Evolutionary conservation across 208 protist genomes (phyloP).

Genomic region (Porcisia deanei): DNA sequence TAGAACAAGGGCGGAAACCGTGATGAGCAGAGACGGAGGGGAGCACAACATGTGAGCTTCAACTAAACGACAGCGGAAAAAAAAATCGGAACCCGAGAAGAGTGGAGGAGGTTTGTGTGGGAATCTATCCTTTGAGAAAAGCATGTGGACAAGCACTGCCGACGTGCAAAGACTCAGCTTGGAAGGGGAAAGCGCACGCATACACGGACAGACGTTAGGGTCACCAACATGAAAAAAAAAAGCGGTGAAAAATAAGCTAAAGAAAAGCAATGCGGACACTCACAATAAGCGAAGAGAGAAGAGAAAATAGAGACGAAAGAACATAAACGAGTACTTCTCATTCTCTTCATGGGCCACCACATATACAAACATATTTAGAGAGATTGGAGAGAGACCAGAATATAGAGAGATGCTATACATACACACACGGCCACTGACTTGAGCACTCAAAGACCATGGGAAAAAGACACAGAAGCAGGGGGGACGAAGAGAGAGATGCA

Average conservation of each 20-base stretch:
- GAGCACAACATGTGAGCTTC: no score
- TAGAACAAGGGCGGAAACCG: no score
- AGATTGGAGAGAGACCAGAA: no score
- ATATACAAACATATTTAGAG: neutral
- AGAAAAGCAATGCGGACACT: neutral
- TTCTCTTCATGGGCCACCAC: neutral
- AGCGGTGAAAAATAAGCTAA: neutral
- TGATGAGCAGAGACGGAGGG: no score
- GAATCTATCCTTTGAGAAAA: neutral
- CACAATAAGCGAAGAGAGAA: neutral
- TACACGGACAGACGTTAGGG: neutral
- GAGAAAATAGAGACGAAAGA: neutral
- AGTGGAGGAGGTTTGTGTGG: no score
- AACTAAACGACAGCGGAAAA: no score
- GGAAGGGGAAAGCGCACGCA: neutral
- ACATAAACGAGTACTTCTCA: neutral
- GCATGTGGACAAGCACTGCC: neutral
- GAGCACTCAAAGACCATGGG: neutral
- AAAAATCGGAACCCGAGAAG: no score
- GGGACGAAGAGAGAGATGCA: neutral
- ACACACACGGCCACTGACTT: neutral
- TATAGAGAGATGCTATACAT: neutral
- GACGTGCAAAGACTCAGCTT: neutral
- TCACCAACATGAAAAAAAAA: neutral
- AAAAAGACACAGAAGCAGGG: neutral